Percentiles rank a stretch among this genome's conserved stretches.
Evolutionary conservation across 306 rosid species (phyloP).

Genomic region (Cucurbita maxima): DNA sequence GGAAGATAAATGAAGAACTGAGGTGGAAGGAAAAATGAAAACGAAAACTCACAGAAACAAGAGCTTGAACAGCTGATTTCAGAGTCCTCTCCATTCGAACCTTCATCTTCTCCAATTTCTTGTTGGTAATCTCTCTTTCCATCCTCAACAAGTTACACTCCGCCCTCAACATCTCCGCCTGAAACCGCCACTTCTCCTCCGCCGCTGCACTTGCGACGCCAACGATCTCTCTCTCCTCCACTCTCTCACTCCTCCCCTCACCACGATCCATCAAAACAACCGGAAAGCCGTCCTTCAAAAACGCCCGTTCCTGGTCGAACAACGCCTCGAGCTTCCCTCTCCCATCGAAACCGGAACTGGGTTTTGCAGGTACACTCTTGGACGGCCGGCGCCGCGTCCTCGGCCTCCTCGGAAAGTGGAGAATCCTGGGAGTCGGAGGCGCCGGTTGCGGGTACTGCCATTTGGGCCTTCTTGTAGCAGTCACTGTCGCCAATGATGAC

Average conservation of each 20-base stretch:
- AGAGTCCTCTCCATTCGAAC: constrained; percentile 44
- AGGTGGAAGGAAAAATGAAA: not conserved
- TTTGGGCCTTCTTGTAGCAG: constrained; percentile 39
- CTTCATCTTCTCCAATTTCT: constrained; percentile 44
- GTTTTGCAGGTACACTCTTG: constrained; percentile 18
- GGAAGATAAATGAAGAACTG: not conserved
- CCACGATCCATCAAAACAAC: constrained; percentile 31
- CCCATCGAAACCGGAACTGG: constrained; percentile 11
- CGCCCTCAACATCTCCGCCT: constrained; percentile 83
- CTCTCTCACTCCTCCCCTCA: no score
- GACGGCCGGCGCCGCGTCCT: constrained; percentile 43
- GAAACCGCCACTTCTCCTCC: constrained; percentile 84
- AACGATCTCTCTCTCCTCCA: constrained; percentile 1
- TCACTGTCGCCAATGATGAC: constrained; percentile 22
- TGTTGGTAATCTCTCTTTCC: constrained; percentile 69
- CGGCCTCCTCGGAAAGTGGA: constrained; percentile 58
- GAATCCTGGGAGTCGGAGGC: constrained; percentile 69
- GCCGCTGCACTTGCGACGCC: not conserved
- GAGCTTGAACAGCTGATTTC: constrained; percentile 50
- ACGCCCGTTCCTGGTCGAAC: constrained; percentile 40
- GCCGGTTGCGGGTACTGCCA: constrained; percentile 58
- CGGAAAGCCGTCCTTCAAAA: constrained; percentile 20
- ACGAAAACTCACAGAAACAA: constrained; percentile 51
- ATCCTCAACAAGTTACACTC: constrained; percentile 86
- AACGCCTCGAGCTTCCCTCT: constrained; percentile 41